Percentiles rank a stretch among this genome's conserved stretches.
Evolutionary conservation across 1,139 yeast species (phyloP).

Genomic region (Taphrina communis): DNA sequence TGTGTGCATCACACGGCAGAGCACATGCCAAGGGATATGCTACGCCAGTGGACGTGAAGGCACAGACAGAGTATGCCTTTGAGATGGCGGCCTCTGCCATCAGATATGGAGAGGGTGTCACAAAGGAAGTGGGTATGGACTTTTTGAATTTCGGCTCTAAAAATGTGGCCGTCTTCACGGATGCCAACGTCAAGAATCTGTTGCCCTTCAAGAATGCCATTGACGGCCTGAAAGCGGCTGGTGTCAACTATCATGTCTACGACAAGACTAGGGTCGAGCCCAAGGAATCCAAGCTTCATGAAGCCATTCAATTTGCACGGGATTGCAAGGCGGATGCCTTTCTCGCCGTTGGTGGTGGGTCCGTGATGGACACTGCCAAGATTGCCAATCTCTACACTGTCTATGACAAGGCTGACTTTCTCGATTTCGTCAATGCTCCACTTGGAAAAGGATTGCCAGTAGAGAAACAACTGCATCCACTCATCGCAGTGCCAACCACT

Average conservation of each 20-base stretch:
- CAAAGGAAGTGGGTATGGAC: conserved; percentile 55
- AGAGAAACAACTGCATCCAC: conserved; percentile 51
- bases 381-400: conserved; percentile 54
- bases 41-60: conserved; percentile 39
- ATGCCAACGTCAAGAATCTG: conserved; percentile 49
- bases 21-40: conserved; percentile 40
- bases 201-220: conserved; percentile 52
- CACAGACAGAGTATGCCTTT: conserved; percentile 49
- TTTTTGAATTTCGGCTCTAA: conserved; percentile 52
- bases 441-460: conserved; percentile 55
- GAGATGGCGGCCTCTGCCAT: conserved; percentile 56
- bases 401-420: conserved; percentile 53
- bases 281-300: conserved; percentile 52
- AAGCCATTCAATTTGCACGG: conserved; percentile 55
- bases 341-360: conserved; percentile 56
- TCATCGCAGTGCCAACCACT: conserved; percentile 58
- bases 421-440: conserved; percentile 56
- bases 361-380: conserved; percentile 56
- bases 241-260: conserved; percentile 53
- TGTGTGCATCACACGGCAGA: conserved; percentile 40
- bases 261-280: conserved; percentile 55
- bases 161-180: conserved; percentile 52
- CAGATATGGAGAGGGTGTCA: conserved; percentile 55
- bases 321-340: conserved; percentile 52
- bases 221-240: conserved; percentile 52